Evolutionary conservation across 805 yeast species (phyloP).

Genomic region (Ogataea nitratoaversa): DNA sequence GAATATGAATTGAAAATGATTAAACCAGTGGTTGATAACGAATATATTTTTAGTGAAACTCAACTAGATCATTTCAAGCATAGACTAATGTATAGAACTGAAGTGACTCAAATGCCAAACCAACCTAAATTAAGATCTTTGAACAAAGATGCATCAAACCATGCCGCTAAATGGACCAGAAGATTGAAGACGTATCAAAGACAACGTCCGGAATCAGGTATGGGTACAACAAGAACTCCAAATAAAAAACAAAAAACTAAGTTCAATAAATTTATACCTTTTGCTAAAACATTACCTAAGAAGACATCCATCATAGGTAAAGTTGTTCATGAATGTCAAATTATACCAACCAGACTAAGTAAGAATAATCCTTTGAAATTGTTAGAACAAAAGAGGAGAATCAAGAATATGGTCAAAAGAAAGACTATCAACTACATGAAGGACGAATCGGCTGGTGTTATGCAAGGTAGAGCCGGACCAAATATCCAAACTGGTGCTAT

Average conservation of each 20-base stretch:
- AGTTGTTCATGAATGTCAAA: constrained; percentile 87
- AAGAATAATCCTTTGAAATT: constrained; percentile 58
- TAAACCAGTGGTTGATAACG: constrained; percentile 77
- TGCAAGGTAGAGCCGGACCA: constrained; percentile 83
- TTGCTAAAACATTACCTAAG: constrained; percentile 82
- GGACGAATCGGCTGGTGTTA: constrained; percentile 74
- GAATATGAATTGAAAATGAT: constrained; percentile 78
- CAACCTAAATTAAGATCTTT: constrained; percentile 44
- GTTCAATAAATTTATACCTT: constrained; percentile 56
- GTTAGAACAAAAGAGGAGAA: constrained; percentile 38
- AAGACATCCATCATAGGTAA: constrained; percentile 84
- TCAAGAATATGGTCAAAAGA: constrained; percentile 34
- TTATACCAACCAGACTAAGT: constrained; percentile 73
- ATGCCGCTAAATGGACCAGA: constrained; percentile 30
- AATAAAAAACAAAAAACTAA: constrained; percentile 10
- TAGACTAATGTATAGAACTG: constrained; percentile 47
- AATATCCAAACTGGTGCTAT: constrained; percentile 65
- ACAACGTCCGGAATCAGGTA: constrained; percentile 26
- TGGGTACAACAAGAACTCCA: constrained; percentile 26
- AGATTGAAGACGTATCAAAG: constrained; percentile 19
- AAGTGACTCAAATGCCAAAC: constrained; percentile 47
- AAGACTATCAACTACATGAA: constrained; percentile 53
- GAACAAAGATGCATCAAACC: constrained; percentile 32
- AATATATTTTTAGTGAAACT: constrained; percentile 84
- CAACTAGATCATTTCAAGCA: constrained; percentile 62